A percentile compares a stretch with the other conserved stretches of the same genome.
These are phyloP conservation scores for Knoxdaviesia proteae DNA, from an alignment of 2,329 filamentous ascomycete genomes.

Conservation along the genomic window DNA sequence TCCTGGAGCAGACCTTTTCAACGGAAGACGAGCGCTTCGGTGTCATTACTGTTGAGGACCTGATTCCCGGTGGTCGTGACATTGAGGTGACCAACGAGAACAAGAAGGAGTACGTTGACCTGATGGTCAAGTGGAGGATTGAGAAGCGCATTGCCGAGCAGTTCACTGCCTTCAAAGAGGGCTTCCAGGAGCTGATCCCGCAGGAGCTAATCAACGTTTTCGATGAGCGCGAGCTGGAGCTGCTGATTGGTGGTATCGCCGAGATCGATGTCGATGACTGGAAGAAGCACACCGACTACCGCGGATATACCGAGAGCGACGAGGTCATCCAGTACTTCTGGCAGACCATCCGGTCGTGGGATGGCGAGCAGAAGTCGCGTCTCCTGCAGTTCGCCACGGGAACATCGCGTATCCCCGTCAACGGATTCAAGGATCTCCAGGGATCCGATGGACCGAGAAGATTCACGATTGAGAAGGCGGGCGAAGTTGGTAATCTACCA, in stretches of 20 bases:
- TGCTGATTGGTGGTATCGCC: constrained; percentile 96
- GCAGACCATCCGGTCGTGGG: constrained; percentile 93
- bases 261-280: constrained; percentile 99
- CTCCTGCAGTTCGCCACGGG: constrained; percentile 93
- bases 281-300: constrained; percentile 99
- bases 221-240: constrained; percentile 87
- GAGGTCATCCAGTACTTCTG: constrained; percentile 98
- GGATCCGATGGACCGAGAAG: constrained; percentile 85
- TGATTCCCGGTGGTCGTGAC: constrained; percentile 74
- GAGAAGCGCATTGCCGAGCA: constrained; percentile 96
- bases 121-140: constrained; percentile 98
- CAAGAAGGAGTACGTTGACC: constrained; percentile 95
- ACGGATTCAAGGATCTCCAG: constrained; percentile 97
- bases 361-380: constrained; percentile 93
- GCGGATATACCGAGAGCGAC: constrained; percentile 92
- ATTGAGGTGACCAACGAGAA: constrained; percentile 97
- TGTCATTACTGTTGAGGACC: constrained; percentile 79
- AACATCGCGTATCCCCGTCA: constrained; percentile 93
- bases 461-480: constrained; percentile 96
- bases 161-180: constrained; percentile 92
- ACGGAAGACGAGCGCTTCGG: constrained; percentile 96
- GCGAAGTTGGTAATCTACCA: constrained; percentile 72
- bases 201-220: constrained; percentile 95
- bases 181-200: constrained; percentile 94
- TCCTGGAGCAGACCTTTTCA: constrained; percentile 87